Percentiles rank a stretch among this genome's conserved stretches.
Evolutionary conservation across 2,329 filamentous ascomycete genomes (phyloP).

Genomic region (Aureobasidium zeae): DNA sequence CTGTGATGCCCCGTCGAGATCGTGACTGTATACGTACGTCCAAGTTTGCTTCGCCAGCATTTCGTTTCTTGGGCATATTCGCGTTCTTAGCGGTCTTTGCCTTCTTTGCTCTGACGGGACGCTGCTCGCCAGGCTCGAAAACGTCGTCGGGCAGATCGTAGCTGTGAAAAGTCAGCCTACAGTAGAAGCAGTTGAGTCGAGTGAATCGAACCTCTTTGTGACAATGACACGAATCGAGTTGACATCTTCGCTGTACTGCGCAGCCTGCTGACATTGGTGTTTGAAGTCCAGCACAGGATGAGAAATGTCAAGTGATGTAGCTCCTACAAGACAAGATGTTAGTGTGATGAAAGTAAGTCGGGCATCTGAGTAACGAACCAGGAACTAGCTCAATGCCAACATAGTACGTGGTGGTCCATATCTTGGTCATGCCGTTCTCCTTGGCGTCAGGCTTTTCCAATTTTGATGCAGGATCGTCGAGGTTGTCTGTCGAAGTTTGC

Average conservation of each 20-base stretch:
- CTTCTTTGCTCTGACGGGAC: conserved; percentile 37
- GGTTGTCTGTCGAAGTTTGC: conserved; percentile 33
- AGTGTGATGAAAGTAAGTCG: conserved; percentile 15
- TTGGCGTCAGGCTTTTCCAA: conserved; percentile 31
- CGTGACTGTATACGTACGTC: conserved; percentile 33
- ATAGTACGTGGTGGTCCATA: conserved; percentile 91
- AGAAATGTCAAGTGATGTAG: conserved; percentile 66
- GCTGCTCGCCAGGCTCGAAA: conserved; percentile 65
- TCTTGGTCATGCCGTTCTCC: conserved; percentile 36
- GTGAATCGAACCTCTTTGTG: conserved; percentile 66
- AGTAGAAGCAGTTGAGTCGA: conserved; percentile 16
- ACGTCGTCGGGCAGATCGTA: conserved; percentile 83
- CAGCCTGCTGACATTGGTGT: conserved; percentile 65
- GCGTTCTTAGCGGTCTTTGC: conserved; percentile 22
- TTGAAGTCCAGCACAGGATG: conserved; percentile 82
- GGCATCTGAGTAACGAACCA: conserved; percentile 46
- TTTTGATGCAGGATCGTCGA: conserved; percentile 28
- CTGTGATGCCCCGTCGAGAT: not conserved
- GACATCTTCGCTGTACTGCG: conserved; percentile 63
- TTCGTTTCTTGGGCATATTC: conserved; percentile 33
- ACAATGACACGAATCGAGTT: conserved; percentile 76
- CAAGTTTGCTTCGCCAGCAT: conserved; percentile 35
- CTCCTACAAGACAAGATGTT: conserved; percentile 39
- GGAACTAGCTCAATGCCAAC: conserved; percentile 74
- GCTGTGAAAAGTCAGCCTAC: conserved; percentile 41